Base-by-base conservation (phyloP, 768 basidiomycete species). In the Xanthoconium stramineum region DNA sequence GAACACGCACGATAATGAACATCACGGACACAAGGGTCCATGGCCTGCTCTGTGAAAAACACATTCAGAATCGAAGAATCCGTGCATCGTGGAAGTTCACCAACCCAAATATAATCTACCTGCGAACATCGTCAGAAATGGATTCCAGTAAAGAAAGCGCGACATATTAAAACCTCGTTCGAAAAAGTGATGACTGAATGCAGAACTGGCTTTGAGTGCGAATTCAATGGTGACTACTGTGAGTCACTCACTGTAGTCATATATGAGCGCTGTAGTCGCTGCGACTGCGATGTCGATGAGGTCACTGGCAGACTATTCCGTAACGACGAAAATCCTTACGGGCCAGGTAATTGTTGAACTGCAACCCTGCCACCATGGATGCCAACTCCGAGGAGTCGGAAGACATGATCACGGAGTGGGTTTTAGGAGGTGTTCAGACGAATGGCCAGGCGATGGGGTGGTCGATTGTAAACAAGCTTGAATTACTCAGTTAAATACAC, bases 41-140 rank as follows among this genome's bases (percentile, higher is more conserved):
- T 13, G 35, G 8, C 35, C 35, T 37, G 3, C 37, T 37, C 47
- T 48, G 20, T 28, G 13, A 48, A 38, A 48, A 0, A 17, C 11
- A 17, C 13, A 33, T 5, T 48, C 35, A 48, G 47, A 24, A 10
- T 36, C 2, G 14, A 48, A 13, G 15, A 11, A 36, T 15, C 12
- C 5, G 33, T 9, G 35, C 9, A 28, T 20, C 14, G 33, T 7
- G 8, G 17, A 33, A 2, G 35, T 19, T 38, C 19, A 24, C 65
- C 29, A 24, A 66, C 65, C 65, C 66, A 66, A 14, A 66, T 24
- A 40, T 48, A 57, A 12, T 43, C 29, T 51, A 61, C 39, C 65
- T 64, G 45, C 6, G 12, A 19, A 42, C 17, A 6, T 13, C 11
- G 9, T 67, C 47, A 20, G 8, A 12, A 37, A 36, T 9, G 4